These are phyloP conservation scores for Penicillium sp. DNA, from an alignment of 2,329 filamentous ascomycete species.

Conservation along the genomic window DNA sequence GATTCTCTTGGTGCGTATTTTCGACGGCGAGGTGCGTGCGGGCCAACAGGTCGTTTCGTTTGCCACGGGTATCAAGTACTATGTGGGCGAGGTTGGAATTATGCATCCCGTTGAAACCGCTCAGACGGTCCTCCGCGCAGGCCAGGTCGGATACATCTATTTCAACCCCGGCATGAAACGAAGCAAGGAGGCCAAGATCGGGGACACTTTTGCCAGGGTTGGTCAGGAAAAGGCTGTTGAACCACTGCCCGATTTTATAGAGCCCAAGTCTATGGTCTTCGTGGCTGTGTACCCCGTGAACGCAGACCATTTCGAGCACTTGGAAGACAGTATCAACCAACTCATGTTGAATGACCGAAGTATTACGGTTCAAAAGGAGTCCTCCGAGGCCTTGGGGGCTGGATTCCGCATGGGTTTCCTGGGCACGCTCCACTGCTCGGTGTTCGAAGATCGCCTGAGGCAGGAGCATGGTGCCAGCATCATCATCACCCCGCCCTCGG, in stretches of 20 bases:
- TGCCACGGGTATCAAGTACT: slow-evolving; percentile 83
- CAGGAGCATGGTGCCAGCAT: slow-evolving; percentile 93
- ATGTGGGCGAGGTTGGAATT: slow-evolving; percentile 92
- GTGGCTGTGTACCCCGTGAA: slow-evolving; percentile 95
- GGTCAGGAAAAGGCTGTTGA: slow-evolving; percentile 72
- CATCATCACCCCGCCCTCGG: slow-evolving; percentile 93
- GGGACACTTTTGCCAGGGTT: slow-evolving; percentile 85
- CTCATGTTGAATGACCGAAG: slow-evolving; percentile 92
- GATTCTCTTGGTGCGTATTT: slow-evolving; percentile 82
- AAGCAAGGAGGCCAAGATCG: slow-evolving; percentile 91
- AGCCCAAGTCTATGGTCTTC: slow-evolving; percentile 98
- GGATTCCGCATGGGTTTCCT: slow-evolving; percentile 93
- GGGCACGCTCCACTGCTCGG: slow-evolving; percentile 97
- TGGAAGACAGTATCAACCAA: slow-evolving; percentile 92
- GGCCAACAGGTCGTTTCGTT: slow-evolving; percentile 86
- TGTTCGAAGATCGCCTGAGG: slow-evolving; percentile 90
- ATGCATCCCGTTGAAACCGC: slow-evolving; percentile 87
- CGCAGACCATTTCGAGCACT: slow-evolving; percentile 75
- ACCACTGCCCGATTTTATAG: slow-evolving; percentile 85
- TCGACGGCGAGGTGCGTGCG: slow-evolving; percentile 76
- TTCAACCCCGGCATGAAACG: slow-evolving; percentile 99
- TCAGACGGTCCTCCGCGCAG: slow-evolving; percentile 74
- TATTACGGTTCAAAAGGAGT: slow-evolving; percentile 89
- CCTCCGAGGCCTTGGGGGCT: slow-evolving; percentile 85
- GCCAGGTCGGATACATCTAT: slow-evolving; percentile 92